A percentile compares a stretch with the other conserved stretches of the same genome.
phyloP scores from a whole-genome alignment of 371 early-diverging fungal species.

The Chytridium lagenaria region DNA sequence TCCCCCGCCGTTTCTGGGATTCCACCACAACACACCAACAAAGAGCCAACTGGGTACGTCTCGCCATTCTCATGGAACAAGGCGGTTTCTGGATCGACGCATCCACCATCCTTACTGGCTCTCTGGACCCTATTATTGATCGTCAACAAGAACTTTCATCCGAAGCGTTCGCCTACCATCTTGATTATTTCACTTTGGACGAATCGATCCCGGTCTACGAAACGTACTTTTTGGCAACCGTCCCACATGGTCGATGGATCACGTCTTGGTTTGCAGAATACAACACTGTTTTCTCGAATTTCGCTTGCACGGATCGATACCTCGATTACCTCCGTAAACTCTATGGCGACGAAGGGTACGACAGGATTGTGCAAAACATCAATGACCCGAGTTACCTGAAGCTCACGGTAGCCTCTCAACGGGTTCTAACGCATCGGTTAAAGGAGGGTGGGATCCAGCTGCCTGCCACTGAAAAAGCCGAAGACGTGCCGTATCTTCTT shows the following conservation, averaged over 20 bases:
- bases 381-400: constrained; percentile 2
- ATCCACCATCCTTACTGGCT: constrained; percentile 8
- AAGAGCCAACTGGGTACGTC: constrained; percentile 20
- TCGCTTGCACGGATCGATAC: background rate
- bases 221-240: constrained; percentile 13
- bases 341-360: constrained; percentile 1
- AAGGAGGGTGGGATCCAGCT: background rate
- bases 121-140: background rate
- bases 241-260: background rate
- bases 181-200: constrained; percentile 5
- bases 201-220: constrained; percentile 13
- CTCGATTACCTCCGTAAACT: background rate
- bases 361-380: constrained; percentile 5
- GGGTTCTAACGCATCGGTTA: background rate
- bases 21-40: background rate
- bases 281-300: constrained; percentile 12
- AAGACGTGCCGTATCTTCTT: background rate
- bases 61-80: background rate
- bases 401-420: constrained; percentile 9
- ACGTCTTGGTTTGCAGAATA: constrained; percentile 14
- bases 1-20: background rate
- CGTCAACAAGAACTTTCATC: background rate
- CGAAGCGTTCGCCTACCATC: constrained; percentile 15
- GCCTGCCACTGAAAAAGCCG: background rate
- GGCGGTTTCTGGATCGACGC: constrained; percentile 24